Percentiles rank a stretch among this genome's conserved stretches.
phyloP scores from a whole-genome alignment of 2,329 filamentous ascomycete genomes.

The Lecanicillium sp. region DNA sequence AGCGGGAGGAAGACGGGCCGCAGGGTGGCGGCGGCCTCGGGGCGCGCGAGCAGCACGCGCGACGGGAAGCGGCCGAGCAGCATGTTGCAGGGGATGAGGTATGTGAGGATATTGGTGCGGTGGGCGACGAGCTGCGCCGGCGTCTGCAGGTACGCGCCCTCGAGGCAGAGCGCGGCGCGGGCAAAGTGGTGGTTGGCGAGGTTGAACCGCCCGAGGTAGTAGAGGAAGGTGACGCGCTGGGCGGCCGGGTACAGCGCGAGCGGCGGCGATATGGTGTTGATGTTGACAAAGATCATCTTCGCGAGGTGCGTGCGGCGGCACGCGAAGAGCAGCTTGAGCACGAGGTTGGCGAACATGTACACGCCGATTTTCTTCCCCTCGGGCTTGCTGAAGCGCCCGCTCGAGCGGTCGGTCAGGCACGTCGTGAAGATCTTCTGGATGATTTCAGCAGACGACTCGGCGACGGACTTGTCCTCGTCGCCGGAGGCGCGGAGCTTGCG shows the following conservation, averaged over 20 bases:
- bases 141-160: conserved; percentile 72
- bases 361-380: conserved; percentile 84
- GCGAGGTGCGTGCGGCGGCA: conserved; percentile 78
- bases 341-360: conserved; percentile 88
- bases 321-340: conserved; percentile 81
- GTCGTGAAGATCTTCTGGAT: conserved; percentile 88
- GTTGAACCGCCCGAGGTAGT: conserved; percentile 87
- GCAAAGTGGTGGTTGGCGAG: conserved; percentile 80
- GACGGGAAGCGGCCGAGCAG: conserved; percentile 81
- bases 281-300: conserved; percentile 84
- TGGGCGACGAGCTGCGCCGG: conserved; percentile 60
- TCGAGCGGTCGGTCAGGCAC: conserved; percentile 75
- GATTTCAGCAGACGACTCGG: conserved; percentile 81
- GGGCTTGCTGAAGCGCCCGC: conserved; percentile 58
- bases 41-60: conserved; percentile 55
- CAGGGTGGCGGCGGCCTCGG: conserved; percentile 60
- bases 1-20: conserved; percentile 65
- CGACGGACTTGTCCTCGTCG: conserved; percentile 68
- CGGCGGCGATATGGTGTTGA: conserved; percentile 75
- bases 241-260: conserved; percentile 75
- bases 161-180: conserved; percentile 66
- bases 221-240: conserved; percentile 87
- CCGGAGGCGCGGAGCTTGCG: conserved; percentile 57
- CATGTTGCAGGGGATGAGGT: conserved; percentile 76
- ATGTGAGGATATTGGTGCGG: conserved; percentile 72